Evolutionary conservation across 768 basidiomycete genomes (phyloP), one percentile per base, ranked within the genome.

Genomic region (Psilocybe cyanescens): DNA sequence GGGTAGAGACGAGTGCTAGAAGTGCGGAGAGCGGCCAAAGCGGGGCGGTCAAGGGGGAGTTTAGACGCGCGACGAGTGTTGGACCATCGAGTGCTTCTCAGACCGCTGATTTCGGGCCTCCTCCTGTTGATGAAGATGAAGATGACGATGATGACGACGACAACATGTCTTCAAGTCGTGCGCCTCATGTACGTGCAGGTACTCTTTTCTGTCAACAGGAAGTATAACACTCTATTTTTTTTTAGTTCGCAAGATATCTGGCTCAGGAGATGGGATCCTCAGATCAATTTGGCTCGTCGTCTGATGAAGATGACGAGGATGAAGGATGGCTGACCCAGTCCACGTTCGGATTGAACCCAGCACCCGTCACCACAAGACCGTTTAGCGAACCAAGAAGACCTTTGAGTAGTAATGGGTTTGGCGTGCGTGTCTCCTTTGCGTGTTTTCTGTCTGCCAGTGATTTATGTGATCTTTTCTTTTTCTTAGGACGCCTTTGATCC

Each of bases 271-370:
- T 93, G 65, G 84, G 86, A 59, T 77, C 85, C 0, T 78, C 83
- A 28, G 88, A 88, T 58, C 82, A 82, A 53, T 81, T 86, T 61
- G 83, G 79, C 24, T 83, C 82, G 72, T 69, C 84, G 61, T 71
- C 79, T 28, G 87, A 91, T 54, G 90, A 91, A 52, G 91, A 91
- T 14, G 90, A 92, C 16, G 90, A 91, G 16, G 91, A 91, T 11
- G 85, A 85, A 3, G 91, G 91, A 0, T 94, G 92, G 93, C 73
- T 94, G 28, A 81, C 91, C 3, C 88, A 90, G 47, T 92, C 90
- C 8, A 86, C 81, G n/a, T 92, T 92, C 64, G 82, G 83, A 29
- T 73, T 88, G 8, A 76, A 79, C 24, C 76, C 78, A 55, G 79
- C 82, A 16, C 82, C 85, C 3, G 76, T 83, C 16, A 75, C 83